phyloP scores from a whole-genome alignment of 148 eudicot species.

The Rhododendron griersonianum region DNA sequence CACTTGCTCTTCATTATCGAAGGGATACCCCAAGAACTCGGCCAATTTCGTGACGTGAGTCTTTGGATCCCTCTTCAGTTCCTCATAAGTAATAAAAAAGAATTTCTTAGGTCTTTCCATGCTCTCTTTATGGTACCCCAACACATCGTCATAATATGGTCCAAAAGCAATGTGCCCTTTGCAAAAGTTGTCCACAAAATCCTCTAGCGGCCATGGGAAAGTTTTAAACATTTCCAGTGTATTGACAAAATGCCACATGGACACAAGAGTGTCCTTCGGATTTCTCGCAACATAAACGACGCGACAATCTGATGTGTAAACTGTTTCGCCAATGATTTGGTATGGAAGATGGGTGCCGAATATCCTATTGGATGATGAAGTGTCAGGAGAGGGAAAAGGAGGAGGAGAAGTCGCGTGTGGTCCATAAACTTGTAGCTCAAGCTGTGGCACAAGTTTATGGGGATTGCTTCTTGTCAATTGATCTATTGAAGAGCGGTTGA shows the following conservation, averaged over 20 bases:
- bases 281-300: no score
- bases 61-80: neutral
- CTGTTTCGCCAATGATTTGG: neutral
- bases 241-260: no score
- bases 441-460: neutral
- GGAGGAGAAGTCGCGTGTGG: neutral
- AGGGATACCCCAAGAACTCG: neutral
- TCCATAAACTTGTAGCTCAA: neutral
- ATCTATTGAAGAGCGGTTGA: neutral
- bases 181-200: conserved; percentile 26
- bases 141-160: conserved; percentile 26
- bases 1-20: no score
- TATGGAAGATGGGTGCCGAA: conserved; percentile 25
- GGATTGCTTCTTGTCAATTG: neutral
- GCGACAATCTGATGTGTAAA: no score
- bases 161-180: conserved; percentile 11
- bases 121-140: conserved; percentile 20
- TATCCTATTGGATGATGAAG: conserved; percentile 14
- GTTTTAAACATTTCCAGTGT: neutral
- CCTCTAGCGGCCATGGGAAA: neutral
- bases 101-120: conserved; percentile 19
- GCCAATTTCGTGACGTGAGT: neutral
- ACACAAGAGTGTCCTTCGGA: no score
- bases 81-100: conserved; percentile 7
- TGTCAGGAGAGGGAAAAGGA: neutral